A percentile compares a stretch with the other conserved stretches of the same genome.
Conservation (phyloP, 140 eudicot species). For the Eryngium alpinum region DNA sequence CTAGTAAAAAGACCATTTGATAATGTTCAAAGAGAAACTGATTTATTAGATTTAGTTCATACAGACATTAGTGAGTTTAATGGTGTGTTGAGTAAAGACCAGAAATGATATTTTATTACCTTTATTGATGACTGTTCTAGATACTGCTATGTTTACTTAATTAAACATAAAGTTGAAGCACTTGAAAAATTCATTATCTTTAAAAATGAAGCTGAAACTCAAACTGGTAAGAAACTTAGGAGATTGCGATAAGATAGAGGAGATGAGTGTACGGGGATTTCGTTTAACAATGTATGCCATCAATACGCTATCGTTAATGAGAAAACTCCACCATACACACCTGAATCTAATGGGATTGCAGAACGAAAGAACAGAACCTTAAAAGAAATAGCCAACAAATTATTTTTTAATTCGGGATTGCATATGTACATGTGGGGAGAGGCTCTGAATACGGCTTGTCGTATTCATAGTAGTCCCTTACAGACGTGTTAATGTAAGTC, state of each 20-base stretch:
- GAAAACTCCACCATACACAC: background rate
- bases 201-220: background rate
- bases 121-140: background rate
- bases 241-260: background rate
- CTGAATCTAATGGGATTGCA: background rate
- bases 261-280: background rate
- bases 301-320: background rate
- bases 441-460: background rate
- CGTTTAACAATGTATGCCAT: background rate
- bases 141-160: background rate
- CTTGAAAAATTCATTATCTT: background rate
- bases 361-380: background rate
- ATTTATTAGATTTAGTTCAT: background rate
- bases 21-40: background rate
- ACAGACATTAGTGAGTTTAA: background rate
- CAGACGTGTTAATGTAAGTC: background rate
- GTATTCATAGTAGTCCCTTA: background rate
- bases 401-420: background rate
- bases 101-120: background rate
- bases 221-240: background rate
- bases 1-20: background rate
- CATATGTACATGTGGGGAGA: slow-evolving; percentile 7
- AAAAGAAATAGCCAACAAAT: background rate
- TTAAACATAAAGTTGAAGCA: background rate
- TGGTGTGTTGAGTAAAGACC: background rate